Evolutionary conservation across 768 basidiomycete species (phyloP).

Genomic region (Boletus sensibilis): DNA sequence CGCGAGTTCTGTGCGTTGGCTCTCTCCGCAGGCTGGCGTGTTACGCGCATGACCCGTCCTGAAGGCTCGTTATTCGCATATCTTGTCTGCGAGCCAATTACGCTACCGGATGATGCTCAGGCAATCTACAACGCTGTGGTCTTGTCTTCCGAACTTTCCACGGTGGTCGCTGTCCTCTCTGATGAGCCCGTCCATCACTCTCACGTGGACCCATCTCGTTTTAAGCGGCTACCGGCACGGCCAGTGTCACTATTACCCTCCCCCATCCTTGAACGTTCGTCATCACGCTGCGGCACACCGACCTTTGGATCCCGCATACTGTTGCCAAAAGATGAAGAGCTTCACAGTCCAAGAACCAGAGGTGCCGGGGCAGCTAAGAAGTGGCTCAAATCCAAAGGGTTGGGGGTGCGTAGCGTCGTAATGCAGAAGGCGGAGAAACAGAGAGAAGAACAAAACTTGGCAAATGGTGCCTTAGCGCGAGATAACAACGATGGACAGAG

Average conservation of each 20-base stretch:
- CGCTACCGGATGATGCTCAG: conserved; percentile 43
- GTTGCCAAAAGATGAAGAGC: conserved; percentile 28
- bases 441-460: conserved; percentile 13
- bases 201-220: conserved; percentile 1
- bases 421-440: conserved; percentile 25
- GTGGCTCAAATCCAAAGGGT: conserved; percentile 31
- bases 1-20: conserved; percentile 57
- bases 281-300: conserved; percentile 58
- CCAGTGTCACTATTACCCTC: conserved; percentile 16
- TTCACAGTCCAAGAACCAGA: conserved; percentile 15
- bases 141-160: conserved; percentile 18
- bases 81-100: conserved; percentile 62
- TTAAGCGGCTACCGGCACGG: conserved; percentile 5
- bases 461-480: neutral
- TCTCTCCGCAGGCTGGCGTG: conserved; percentile 60
- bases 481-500: conserved; percentile 7
- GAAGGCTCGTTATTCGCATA: conserved; percentile 70
- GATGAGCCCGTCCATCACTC: conserved; percentile 1
- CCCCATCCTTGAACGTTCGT: conserved; percentile 42
- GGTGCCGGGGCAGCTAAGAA: conserved; percentile 19
- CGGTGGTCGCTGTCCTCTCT: conserved; percentile 8
- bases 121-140: conserved; percentile 22
- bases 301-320: conserved; percentile 56
- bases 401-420: conserved; percentile 26
- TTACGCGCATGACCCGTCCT: conserved; percentile 53